These are phyloP conservation scores for Coemansia sp. DNA, from an alignment of 192 early-diverging fungal species.

Conservation along the genomic window DNA sequence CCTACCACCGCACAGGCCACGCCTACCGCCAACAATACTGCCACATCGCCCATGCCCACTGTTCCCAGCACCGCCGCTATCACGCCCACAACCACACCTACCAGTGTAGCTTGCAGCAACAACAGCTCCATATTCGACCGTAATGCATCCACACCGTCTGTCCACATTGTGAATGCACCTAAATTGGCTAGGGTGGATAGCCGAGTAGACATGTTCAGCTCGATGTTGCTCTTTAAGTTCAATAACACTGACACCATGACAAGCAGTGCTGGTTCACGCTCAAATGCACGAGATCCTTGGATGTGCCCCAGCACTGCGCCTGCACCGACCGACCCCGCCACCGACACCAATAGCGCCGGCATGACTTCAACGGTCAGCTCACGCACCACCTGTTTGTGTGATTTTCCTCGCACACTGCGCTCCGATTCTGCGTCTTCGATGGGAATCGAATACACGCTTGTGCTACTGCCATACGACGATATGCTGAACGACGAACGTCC, in stretches of 20 bases:
- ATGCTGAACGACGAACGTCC: slow-evolving; percentile 2
- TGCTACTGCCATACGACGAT: background rate
- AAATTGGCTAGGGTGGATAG: slow-evolving; percentile 74
- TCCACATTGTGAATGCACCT: slow-evolving; percentile 61
- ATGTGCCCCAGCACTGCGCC: slow-evolving; percentile 70
- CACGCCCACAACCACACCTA: slow-evolving; percentile 70
- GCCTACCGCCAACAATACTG: slow-evolving; percentile 63
- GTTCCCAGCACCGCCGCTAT: slow-evolving; percentile 58
- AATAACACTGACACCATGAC: slow-evolving; percentile 83
- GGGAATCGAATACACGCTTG: background rate
- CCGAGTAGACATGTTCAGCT: slow-evolving; percentile 87
- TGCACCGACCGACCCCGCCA: slow-evolving; percentile 67
- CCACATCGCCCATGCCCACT: background rate
- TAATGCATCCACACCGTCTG: slow-evolving; percentile 59
- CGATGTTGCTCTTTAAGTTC: slow-evolving; percentile 89
- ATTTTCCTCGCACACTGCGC: slow-evolving; percentile 7
- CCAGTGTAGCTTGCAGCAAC: slow-evolving; percentile 70
- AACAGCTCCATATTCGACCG: slow-evolving; percentile 74
- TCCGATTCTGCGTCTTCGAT: slow-evolving; percentile 4
- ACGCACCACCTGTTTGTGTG: slow-evolving; percentile 19
- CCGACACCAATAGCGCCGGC: slow-evolving; percentile 68
- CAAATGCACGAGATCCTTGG: slow-evolving; percentile 71
- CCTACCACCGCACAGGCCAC: slow-evolving; percentile 68
- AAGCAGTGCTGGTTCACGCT: slow-evolving; percentile 68
- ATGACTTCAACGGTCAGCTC: slow-evolving; percentile 57